phyloP scores from a whole-genome alignment of 371 early-diverging fungal species.

The Coemansia sp. region DNA sequence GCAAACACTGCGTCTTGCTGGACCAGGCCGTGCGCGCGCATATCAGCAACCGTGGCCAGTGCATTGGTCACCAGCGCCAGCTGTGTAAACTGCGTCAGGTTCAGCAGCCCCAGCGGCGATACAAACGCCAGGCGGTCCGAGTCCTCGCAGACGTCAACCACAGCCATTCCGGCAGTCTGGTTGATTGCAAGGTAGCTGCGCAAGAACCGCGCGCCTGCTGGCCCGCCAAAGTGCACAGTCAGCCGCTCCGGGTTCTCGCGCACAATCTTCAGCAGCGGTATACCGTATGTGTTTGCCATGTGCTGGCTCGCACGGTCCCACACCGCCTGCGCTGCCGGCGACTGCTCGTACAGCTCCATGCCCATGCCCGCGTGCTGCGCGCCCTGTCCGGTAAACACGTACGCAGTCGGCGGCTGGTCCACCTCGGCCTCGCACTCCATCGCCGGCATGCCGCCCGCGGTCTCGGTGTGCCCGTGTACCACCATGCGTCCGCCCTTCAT shows the following conservation, averaged over 20 bases:
- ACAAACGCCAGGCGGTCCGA: constrained; percentile 85
- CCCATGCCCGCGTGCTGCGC: too few relatives aligned
- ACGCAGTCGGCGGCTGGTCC: too few relatives aligned
- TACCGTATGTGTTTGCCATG: constrained; percentile 81
- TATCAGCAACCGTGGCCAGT: constrained; percentile 88
- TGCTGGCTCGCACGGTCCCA: constrained; percentile 93
- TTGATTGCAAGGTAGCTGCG: neutral
- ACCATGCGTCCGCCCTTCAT: too few relatives aligned
- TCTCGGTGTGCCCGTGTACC: too few relatives aligned
- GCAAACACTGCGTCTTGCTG: constrained; percentile 83
- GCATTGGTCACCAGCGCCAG: constrained; percentile 88
- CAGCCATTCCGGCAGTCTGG: constrained; percentile 57
- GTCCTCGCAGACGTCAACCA: constrained; percentile 57
- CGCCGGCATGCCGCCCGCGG: too few relatives aligned
- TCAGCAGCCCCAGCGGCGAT: constrained; percentile 86
- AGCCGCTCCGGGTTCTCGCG: constrained; percentile 80
- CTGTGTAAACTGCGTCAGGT: constrained; percentile 95
- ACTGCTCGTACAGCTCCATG: constrained; percentile 52
- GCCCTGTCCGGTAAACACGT: too few relatives aligned
- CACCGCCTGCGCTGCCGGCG: constrained; percentile 78
- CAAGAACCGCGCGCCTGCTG: too few relatives aligned
- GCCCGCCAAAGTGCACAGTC: constrained; percentile 73
- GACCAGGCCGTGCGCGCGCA: constrained; percentile 84
- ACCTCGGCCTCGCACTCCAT: too few relatives aligned
- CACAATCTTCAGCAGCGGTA: constrained; percentile 93